Evolutionary conservation across 1,139 yeast genomes (phyloP).

Genomic region (Debaryomyces sp.): DNA sequence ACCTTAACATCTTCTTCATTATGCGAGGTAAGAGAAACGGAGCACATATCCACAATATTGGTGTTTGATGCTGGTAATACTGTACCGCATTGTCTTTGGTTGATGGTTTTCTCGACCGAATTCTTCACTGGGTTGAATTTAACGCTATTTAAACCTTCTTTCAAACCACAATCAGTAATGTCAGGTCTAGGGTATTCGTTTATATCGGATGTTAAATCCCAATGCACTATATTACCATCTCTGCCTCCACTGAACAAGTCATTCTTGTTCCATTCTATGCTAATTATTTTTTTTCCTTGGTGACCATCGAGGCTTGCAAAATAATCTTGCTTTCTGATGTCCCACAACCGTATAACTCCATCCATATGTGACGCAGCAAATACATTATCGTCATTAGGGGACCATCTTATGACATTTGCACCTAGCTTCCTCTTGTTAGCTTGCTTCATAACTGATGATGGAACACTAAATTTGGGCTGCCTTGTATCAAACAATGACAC

Average conservation of each 20-base stretch:
- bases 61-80: slow-evolving; percentile 59
- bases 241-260: slow-evolving; percentile 67
- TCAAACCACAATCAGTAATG: slow-evolving; percentile 43
- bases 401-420: slow-evolving; percentile 60
- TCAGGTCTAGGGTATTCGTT: slow-evolving; percentile 16
- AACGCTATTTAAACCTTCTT: slow-evolving; percentile 50
- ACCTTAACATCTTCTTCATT: slow-evolving; percentile 38
- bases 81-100: slow-evolving; percentile 63
- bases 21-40: slow-evolving; percentile 28
- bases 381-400: slow-evolving; percentile 57
- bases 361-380: slow-evolving; percentile 70
- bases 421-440: slow-evolving; percentile 22
- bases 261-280: slow-evolving; percentile 63
- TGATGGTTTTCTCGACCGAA: slow-evolving; percentile 30
- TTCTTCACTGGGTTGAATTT: slow-evolving; percentile 36
- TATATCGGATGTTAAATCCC: slow-evolving; percentile 57
- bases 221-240: slow-evolving; percentile 74
- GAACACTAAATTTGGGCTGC: slow-evolving; percentile 39
- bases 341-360: slow-evolving; percentile 71
- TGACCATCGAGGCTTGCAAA: slow-evolving; percentile 61
- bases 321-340: slow-evolving; percentile 63
- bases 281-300: slow-evolving; percentile 48
- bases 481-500: slow-evolving; percentile 71
- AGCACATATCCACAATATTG: slow-evolving; percentile 46
- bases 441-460: slow-evolving; percentile 22